A percentile compares a stretch with the other conserved stretches of the same genome.
Evolutionary conservation across 176 grass and related monocot species (phyloP).

Genomic region (Puya raimondii): DNA sequence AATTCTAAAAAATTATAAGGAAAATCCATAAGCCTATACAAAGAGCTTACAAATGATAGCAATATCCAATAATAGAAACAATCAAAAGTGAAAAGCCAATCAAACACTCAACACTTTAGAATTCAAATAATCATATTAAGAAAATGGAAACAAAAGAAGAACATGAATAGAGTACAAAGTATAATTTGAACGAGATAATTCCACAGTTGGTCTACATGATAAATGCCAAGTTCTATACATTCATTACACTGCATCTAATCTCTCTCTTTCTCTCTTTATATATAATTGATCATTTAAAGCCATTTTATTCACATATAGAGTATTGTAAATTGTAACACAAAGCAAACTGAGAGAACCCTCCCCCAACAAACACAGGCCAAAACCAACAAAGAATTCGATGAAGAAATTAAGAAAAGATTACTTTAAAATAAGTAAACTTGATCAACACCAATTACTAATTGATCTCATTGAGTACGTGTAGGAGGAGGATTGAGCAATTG

Average conservation of each 20-base stretch:
- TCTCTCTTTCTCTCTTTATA: constrained; percentile 10
- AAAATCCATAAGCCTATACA: too few species aligned
- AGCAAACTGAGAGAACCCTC: constrained; percentile 12
- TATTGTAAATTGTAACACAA: constrained; percentile 20
- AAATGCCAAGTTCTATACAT: constrained; percentile 26
- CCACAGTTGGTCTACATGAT: constrained; percentile 19
- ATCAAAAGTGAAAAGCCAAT: too few species aligned
- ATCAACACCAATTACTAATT: constrained; percentile 13
- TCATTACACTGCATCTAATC: constrained; percentile 24
- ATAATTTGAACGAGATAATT: constrained; percentile 4
- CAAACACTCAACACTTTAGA: too few species aligned
- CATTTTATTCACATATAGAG: constrained; percentile 28
- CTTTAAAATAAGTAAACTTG: constrained; percentile 5
- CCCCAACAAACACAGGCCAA: background rate
- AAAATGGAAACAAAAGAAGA: too few species aligned
- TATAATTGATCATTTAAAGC: constrained; percentile 11
- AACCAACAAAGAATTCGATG: background rate
- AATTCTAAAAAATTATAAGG: too few species aligned
- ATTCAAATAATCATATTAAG: too few species aligned
- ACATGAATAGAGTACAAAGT: too few species aligned
- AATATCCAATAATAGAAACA: too few species aligned
- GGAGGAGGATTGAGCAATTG: constrained; percentile 4
- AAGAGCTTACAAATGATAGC: too few species aligned
- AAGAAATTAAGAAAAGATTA: constrained; percentile 9
- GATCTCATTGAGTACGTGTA: background rate